Base-by-base conservation (phyloP, 306 rosid genomes). In the Fragaria vesca region DNA sequence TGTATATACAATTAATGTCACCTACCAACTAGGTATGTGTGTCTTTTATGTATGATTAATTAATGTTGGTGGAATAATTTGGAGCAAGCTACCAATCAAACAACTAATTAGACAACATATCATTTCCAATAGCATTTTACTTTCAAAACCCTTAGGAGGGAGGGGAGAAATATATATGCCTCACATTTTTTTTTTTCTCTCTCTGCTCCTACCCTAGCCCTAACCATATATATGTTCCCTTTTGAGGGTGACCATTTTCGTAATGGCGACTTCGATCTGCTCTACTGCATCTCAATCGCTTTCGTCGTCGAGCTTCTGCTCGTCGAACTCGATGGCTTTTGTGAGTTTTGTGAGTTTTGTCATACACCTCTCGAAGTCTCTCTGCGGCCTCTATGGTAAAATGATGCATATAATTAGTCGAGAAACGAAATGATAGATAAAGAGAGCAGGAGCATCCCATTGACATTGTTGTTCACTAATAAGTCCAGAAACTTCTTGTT, bases 1-100 rank as follows among this genome's bases (percentile, higher is more conserved):
- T 18, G 51, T 28, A 42, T 32, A 34, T 45, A 45, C 5, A 45
- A 38, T 38, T 5, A 65, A 34, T 79, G 78, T 65, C 67, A 6
- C 82, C 69, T 62, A 79, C 52, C 78, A 28, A 73, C 82, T n/a
- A 71, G n/a, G 38, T 78, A 2, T 47, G 40, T 13, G 20, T 78
- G 66, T 16, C 66, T 55, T 11, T 42, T n/a, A 36, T 50, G 8
- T 26, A 54, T 9, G 20, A 2, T 34, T 40, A 15, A 36, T 36
- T 66, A 67, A n/a, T 18, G 42, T 65, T 32, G 45, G 70, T 28
- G 68, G 42, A 28, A 62, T 62, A 30, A 12, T 26, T 62, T 62
- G 40, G 40, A 62, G 68, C 68, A 1, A 62, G 68, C 68, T 62
- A 62, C 40, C 68, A 13, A 62, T 30, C 2, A 15, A 62, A 28